These are phyloP conservation scores for Juncus inflexus DNA, from an alignment of 176 grass and related monocot species.

Conservation along the genomic window DNA sequence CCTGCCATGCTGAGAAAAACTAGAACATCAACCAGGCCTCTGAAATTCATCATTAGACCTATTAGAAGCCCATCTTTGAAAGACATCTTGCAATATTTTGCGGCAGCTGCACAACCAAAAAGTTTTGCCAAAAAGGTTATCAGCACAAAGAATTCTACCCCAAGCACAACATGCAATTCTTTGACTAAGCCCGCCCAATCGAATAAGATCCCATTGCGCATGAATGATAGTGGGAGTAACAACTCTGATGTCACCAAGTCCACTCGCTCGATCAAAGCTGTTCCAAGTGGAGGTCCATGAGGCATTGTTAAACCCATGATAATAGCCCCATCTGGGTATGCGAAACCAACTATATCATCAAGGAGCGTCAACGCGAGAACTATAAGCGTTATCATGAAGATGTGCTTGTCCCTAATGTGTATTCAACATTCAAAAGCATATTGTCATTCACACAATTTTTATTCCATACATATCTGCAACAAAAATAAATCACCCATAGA, in stretches of 20 bases:
- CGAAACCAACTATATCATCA: slow-evolving; percentile 13
- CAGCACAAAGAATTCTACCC: neutral
- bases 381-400: slow-evolving; percentile 3
- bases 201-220: neutral
- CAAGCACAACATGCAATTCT: neutral
- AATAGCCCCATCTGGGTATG: slow-evolving; percentile 11
- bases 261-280: slow-evolving; percentile 6
- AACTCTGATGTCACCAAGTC: slow-evolving; percentile 23
- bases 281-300: slow-evolving; percentile 24
- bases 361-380: neutral
- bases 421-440: neutral
- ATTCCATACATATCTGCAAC: no score
- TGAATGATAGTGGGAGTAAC: slow-evolving; percentile 21
- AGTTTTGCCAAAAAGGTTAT: slow-evolving; percentile 7
- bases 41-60: slow-evolving; percentile 34
- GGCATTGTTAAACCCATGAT: slow-evolving; percentile 29
- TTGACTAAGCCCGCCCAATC: neutral
- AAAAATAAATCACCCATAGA: no score
- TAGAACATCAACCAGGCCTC: slow-evolving; percentile 25
- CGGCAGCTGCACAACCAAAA: neutral
- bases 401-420: slow-evolving; percentile 4
- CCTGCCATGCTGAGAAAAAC: neutral
- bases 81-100: slow-evolving; percentile 8
- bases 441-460: neutral
- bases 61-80: slow-evolving; percentile 12